A percentile compares a stretch with the other conserved stretches of the same genome.
Evolutionary conservation across 345 rosid genomes (phyloP).

Genomic region (Eucalyptus sideroxylon): DNA sequence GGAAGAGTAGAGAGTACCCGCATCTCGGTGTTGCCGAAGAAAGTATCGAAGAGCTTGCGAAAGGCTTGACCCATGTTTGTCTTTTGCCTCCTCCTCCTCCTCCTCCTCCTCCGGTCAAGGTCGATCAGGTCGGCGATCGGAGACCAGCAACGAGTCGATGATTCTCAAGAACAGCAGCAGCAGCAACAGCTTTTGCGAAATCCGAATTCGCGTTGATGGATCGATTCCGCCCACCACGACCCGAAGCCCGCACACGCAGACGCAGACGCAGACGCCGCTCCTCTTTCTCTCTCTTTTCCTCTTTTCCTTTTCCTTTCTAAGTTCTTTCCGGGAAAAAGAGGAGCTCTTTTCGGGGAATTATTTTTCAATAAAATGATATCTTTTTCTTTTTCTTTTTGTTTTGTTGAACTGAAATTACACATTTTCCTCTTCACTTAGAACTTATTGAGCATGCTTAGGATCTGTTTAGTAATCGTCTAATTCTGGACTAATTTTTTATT

Average conservation of each 20-base stretch:
- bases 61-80: conserved; percentile 72
- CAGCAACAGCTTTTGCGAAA: background rate
- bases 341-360: background rate
- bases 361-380: background rate
- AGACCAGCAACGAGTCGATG: background rate
- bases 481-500: no score
- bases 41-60: conserved; percentile 78
- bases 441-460: background rate
- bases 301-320: background rate
- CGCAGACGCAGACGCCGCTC: background rate
- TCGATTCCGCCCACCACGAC: background rate
- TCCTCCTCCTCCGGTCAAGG: background rate
- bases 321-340: background rate
- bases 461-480: no score
- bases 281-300: background rate
- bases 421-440: background rate
- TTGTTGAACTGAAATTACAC: background rate
- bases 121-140: background rate
- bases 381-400: background rate
- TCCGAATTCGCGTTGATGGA: background rate
- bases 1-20: conserved; percentile 27
- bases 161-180: background rate
- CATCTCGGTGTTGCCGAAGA: conserved; percentile 92
- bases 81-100: background rate
- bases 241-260: background rate